A percentile compares a stretch with the other conserved stretches of the same genome.
Conservation (phyloP, 176 grass and related monocot genomes). For the Paspalum vaginatum region DNA sequence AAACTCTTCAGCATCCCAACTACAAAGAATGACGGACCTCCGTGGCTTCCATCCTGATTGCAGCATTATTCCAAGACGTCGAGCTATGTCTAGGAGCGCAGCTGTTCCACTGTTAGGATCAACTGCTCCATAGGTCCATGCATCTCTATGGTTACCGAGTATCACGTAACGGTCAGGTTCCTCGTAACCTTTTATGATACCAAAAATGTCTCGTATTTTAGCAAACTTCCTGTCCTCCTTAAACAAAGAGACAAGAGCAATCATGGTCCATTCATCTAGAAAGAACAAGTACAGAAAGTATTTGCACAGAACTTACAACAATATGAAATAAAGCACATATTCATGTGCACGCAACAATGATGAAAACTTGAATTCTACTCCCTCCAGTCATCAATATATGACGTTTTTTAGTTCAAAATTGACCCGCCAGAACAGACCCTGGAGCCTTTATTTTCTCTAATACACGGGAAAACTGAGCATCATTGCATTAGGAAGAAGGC, state of each 20-base stretch:
- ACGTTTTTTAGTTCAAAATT: too few species aligned
- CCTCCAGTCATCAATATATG: too few species aligned
- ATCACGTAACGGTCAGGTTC: constrained; percentile 92
- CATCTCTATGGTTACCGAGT: constrained; percentile 97
- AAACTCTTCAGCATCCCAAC: constrained; percentile 98
- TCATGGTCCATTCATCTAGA: constrained; percentile 28
- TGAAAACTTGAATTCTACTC: constrained; percentile 17
- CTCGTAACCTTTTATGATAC: constrained; percentile 65
- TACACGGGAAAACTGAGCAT: too few species aligned
- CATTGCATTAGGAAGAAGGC: too few species aligned
- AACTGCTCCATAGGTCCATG: constrained; percentile 97
- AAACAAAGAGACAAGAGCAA: constrained; percentile 42
- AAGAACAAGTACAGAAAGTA: constrained; percentile 19
- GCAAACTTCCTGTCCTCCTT: constrained; percentile 79
- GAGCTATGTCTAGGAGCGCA: constrained; percentile 81
- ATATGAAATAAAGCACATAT: neutral
- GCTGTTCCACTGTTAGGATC: constrained; percentile 94
- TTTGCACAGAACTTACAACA: constrained; percentile 25
- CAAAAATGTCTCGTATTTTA: constrained; percentile 71
- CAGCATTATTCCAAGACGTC: constrained; percentile 75
- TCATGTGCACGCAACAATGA: neutral
- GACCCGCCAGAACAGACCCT: too few species aligned
- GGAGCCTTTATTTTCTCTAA: too few species aligned
- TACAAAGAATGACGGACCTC: constrained; percentile 90
- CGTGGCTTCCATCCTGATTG: constrained; percentile 80